Evolutionary conservation across 306 rosid genomes (phyloP).

Genomic region (Pachyrhizus erosus): DNA sequence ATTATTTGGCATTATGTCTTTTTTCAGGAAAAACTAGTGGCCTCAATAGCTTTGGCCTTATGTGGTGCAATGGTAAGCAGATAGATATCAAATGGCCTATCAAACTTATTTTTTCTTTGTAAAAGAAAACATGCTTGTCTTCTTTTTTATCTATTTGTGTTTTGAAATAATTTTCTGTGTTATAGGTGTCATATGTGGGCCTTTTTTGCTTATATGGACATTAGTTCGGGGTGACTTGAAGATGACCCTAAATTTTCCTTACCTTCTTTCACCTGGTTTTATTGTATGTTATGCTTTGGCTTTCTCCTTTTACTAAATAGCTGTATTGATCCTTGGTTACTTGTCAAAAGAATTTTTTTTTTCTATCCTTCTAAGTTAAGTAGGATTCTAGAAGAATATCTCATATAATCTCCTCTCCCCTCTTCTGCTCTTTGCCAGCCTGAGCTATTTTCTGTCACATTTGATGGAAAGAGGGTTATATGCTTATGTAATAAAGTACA

Average conservation of each 20-base stretch:
- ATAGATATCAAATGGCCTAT: constrained; percentile 18
- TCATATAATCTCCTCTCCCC: neutral
- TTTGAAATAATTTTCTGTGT: neutral
- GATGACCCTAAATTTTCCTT: constrained; percentile 64
- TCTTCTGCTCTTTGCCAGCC: neutral
- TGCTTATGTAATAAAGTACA: neutral
- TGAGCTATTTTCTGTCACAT: constrained; percentile 15
- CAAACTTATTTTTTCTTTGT: neutral
- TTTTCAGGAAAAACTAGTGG: constrained; percentile 83
- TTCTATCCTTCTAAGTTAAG: constrained; percentile 15
- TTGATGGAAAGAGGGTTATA: neutral
- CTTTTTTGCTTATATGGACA: constrained; percentile 70
- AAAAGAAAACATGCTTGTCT: neutral
- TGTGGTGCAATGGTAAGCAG: constrained; percentile 88
- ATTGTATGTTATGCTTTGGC: constrained; percentile 51
- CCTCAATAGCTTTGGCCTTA: constrained; percentile 89
- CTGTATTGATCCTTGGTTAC: constrained; percentile 1
- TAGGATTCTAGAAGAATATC: constrained; percentile 24
- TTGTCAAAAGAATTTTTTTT: neutral
- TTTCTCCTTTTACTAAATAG: constrained; percentile 21
- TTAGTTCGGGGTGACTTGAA: constrained; percentile 73
- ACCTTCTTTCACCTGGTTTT: constrained; percentile 75
- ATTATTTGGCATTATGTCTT: constrained; percentile 25
- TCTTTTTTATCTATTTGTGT: constrained; percentile 19
- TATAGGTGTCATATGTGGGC: constrained; percentile 76